Conservation (phyloP, 305 asterid species). For the Solanum hybrid region DNA sequence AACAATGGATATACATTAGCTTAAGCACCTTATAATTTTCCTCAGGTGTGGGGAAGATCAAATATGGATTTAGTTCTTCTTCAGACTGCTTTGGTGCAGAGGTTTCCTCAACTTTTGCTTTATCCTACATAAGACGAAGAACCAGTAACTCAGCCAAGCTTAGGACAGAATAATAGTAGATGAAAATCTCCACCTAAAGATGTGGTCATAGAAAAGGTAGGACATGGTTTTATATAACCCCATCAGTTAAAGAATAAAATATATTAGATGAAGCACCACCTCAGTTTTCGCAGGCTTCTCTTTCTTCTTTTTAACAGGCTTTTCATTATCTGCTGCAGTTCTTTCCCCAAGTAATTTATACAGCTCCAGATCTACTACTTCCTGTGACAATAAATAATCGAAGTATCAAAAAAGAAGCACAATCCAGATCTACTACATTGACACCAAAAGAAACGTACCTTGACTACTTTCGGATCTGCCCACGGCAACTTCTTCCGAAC, state of each 20-base stretch:
- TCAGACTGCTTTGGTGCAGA: slow-evolving; percentile 53
- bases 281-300: slow-evolving; percentile 75
- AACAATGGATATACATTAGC: background rate
- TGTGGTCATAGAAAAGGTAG: background rate
- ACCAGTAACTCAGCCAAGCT: background rate
- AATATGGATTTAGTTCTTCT: slow-evolving; percentile 78
- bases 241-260: background rate
- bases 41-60: slow-evolving; percentile 74
- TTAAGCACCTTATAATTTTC: slow-evolving; percentile 67
- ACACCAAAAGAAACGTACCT: slow-evolving; percentile 28
- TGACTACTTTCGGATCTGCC: slow-evolving; percentile 88
- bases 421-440: background rate
- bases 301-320: slow-evolving; percentile 80
- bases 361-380: slow-evolving; percentile 63
- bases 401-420: background rate
- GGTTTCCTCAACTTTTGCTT: slow-evolving; percentile 45
- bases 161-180: background rate
- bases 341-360: slow-evolving; percentile 71
- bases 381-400: slow-evolving; percentile 33
- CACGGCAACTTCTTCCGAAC: slow-evolving; percentile 88
- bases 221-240: background rate
- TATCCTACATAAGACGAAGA: slow-evolving; percentile 36
- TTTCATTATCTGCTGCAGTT: slow-evolving; percentile 87
- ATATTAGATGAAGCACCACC: slow-evolving; percentile 26
- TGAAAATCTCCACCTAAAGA: background rate